These are phyloP conservation scores for Globisporangium nunn DNA, from an alignment of 352 stramenopile species.

Conservation along the genomic window DNA sequence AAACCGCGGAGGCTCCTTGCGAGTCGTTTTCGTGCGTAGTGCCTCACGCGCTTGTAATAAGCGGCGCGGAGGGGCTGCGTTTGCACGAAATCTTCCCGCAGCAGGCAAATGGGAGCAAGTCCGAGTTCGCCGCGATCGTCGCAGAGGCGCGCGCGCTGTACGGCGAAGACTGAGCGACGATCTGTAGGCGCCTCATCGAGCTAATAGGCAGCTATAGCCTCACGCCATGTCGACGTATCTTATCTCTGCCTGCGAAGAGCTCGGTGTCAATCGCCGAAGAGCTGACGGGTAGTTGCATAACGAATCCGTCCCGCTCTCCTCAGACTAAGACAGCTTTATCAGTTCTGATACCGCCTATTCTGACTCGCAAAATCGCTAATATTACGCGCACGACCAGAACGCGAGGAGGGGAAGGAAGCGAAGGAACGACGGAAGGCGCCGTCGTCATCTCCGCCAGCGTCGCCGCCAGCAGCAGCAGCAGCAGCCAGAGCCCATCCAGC, in stretches of 20 bases:
- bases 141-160: constrained; percentile 11
- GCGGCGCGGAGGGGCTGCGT: constrained; percentile 9
- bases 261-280: too few relatives aligned
- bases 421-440: too few relatives aligned
- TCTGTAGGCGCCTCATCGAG: background rate
- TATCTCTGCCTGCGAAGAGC: too few relatives aligned
- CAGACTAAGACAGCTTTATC: background rate
- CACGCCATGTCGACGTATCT: too few relatives aligned
- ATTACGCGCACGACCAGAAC: background rate
- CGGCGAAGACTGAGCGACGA: background rate
- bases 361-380: background rate
- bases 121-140: constrained; percentile 8
- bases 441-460: background rate
- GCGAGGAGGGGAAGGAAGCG: background rate
- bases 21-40: constrained; percentile 48
- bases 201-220: background rate
- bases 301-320: background rate
- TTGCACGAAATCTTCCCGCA: constrained; percentile 9
- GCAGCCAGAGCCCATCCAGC: background rate
- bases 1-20: constrained; percentile 28
- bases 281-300: too few relatives aligned
- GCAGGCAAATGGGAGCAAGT: background rate
- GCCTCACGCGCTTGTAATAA: constrained; percentile 46
- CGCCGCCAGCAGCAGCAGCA: background rate
- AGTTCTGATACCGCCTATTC: background rate